Percentiles rank a stretch among this genome's conserved stretches.
Evolutionary conservation across 2,329 filamentous ascomycete genomes (phyloP).

Genomic region (Podosphaera xanthii): DNA sequence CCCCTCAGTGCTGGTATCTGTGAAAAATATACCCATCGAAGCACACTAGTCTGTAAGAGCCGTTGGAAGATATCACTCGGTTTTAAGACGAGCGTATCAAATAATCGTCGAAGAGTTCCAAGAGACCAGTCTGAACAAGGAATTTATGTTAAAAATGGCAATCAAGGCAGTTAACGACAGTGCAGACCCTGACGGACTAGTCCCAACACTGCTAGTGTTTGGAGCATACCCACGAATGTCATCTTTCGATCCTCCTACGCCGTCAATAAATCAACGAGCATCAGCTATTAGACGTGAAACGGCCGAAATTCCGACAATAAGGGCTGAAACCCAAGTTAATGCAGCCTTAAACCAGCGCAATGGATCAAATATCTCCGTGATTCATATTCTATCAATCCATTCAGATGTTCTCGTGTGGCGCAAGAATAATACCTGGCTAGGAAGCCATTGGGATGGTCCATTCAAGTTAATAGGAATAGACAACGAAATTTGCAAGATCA

Average conservation of each 20-base stretch:
- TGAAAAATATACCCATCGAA: not conserved
- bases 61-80: not conserved
- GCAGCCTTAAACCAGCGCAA: slow-evolving; percentile 1
- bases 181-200: too few relatives aligned
- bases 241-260: not conserved
- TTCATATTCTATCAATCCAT: slow-evolving; percentile 1
- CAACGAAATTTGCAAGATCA: not conserved
- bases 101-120: not conserved
- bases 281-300: slow-evolving; percentile 2
- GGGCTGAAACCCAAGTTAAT: not conserved
- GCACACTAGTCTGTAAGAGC: not conserved
- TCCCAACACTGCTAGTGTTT: not conserved
- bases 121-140: too few relatives aligned
- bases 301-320: not conserved
- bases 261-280: not conserved
- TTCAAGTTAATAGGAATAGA: not conserved
- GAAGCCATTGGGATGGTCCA: not conserved
- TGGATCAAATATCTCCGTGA: not conserved
- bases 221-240: not conserved
- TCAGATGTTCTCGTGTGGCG: slow-evolving; percentile 1
- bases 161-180: too few relatives aligned
- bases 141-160: too few relatives aligned
- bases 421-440: not conserved
- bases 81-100: not conserved
- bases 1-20: not conserved